Percentiles rank a stretch among this genome's conserved stretches.
These are phyloP conservation scores for Platismatia glauca DNA, from an alignment of 495 filamentous ascomycete species.

Conservation along the genomic window DNA sequence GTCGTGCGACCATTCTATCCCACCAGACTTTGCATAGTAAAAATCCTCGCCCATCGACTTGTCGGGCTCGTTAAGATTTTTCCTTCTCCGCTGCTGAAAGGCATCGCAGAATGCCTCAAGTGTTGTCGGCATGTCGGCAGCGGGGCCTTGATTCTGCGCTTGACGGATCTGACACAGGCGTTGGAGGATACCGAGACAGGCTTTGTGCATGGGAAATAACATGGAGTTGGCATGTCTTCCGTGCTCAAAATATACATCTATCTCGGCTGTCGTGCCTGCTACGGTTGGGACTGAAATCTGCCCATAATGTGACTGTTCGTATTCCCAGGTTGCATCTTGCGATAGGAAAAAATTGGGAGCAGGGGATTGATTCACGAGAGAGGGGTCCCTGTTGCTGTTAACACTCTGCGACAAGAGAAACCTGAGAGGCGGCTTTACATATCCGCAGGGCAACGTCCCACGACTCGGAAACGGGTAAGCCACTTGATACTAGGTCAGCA, in stretches of 20 bases:
- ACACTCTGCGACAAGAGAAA: not conserved
- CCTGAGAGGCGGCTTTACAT: not conserved
- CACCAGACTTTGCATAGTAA: not conserved
- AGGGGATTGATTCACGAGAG: not conserved
- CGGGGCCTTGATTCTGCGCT: not conserved
- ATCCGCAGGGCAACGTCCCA: not conserved
- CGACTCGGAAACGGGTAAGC: not conserved
- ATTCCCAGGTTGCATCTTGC: not conserved
- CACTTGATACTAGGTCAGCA: not conserved
- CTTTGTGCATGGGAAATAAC: slow-evolving; percentile 5
- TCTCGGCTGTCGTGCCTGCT: not conserved
- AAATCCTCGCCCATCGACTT: not conserved
- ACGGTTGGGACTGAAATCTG: not conserved
- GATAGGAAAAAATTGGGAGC: not conserved
- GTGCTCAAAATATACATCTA: not conserved
- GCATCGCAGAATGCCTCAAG: slow-evolving; percentile 9
- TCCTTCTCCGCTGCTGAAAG: not conserved
- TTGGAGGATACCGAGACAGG: slow-evolving; percentile 3
- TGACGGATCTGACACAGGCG: slow-evolving; percentile 2
- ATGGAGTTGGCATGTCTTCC: not conserved
- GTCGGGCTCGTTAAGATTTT: not conserved
- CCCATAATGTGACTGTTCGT: not conserved
- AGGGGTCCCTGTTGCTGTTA: not conserved
- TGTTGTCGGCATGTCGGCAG: not conserved
- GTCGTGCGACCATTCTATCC: slow-evolving; percentile 6